Evolutionary conservation across 768 basidiomycete genomes (phyloP).

Genomic region (Cystofilobasidium capitatum): DNA sequence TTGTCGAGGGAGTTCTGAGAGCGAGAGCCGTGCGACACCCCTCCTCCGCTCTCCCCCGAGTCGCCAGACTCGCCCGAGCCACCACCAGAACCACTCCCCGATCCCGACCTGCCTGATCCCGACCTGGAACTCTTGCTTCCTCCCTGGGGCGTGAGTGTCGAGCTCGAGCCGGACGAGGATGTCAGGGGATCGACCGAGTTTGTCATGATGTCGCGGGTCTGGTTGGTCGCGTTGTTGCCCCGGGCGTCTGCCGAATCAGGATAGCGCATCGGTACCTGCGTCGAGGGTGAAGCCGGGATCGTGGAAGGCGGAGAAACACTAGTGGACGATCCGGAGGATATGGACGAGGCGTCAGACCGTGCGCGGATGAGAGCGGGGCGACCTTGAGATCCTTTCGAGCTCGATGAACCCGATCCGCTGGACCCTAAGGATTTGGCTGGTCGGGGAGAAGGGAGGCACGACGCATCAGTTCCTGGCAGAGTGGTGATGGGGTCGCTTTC

Average conservation of each 20-base stretch:
- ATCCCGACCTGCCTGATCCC: too few relatives aligned
- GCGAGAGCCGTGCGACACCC: neutral
- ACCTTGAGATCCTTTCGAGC: neutral
- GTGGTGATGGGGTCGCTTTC: too few relatives aligned
- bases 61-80: neutral
- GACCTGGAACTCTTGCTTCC: neutral
- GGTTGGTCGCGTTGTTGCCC: neutral
- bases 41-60: neutral
- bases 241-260: neutral
- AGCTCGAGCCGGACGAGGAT: neutral
- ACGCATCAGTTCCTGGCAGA: too few relatives aligned
- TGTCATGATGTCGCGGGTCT: neutral
- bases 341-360: neutral
- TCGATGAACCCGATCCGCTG: neutral
- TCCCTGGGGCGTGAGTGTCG: neutral
- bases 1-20: constrained; percentile 7
- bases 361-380: neutral
- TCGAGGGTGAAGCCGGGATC: neutral
- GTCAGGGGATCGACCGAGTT: neutral
- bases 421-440: too few relatives aligned
- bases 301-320: neutral
- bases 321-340: neutral
- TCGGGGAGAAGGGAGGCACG: too few relatives aligned
- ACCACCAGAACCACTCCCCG: neutral
- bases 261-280: neutral